Base-by-base conservation (phyloP, 768 basidiomycete genomes). In the Pleurotus citrinopileatus region DNA sequence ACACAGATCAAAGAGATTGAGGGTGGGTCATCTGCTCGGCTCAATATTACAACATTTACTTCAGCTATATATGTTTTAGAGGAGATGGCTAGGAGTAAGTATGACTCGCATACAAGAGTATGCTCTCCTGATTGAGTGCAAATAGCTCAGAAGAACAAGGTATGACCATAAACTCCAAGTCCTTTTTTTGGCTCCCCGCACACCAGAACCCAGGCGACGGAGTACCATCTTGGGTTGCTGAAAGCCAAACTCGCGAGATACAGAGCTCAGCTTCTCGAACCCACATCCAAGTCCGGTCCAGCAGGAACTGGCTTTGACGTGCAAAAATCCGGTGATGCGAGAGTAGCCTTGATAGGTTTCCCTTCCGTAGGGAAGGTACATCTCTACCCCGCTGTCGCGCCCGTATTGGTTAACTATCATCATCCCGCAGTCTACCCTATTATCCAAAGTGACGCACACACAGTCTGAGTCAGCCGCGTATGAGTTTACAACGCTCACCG, bases 1-100 rank as follows among this genome's bases (percentile, higher is more conserved):
- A 28, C 19, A 12, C 53, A 95, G 93, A 96, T 97, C 62, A 95
- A 94, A 69, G 93, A 91, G 69, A 96, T 96, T 58, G 92, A 98
- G 81, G 91, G 92, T 92, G 67, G 72, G 89, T 59, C 43, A 32
- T n/a, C 25, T 27, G 10, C 20, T 5, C 23, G 4, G 22, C 19
- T 25, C 42, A 45, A 13, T 58, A 19, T 22, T 23, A 20, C 32
- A 42, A 28, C 29, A 57, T 23, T 34, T 22, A 22, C 23, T 36
- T 25, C 28, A 29, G 48, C 23, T 53, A 2, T 60, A 19, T 20
- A 27, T 12, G 40, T 26, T 48, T 19, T 50, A 94, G 92, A 94
- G 84, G 95, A 98, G 82, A 97, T 98, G 95, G 87, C 91, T 59
- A 82, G 94, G 72, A 98, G 94, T 93, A 68, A 76, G 89, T 77